Percentiles rank a stretch among this genome's conserved stretches.
Evolutionary conservation across 2,329 filamentous ascomycete genomes (phyloP).

Genomic region (Teratosphaeria zuluensis): DNA sequence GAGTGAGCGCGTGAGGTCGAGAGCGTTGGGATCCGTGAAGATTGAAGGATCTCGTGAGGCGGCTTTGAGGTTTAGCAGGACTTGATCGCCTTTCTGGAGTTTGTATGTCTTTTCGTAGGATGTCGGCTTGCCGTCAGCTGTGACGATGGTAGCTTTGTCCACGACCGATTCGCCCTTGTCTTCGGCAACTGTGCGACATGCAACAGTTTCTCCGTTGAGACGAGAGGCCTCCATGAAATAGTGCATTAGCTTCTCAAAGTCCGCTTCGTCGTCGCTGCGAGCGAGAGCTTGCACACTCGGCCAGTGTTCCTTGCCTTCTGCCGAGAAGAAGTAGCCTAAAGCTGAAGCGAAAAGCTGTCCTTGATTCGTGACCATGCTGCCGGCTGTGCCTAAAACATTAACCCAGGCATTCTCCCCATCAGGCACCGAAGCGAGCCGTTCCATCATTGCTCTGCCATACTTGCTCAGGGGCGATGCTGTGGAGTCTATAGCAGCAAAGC

Average conservation of each 20-base stretch:
- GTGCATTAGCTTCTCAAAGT: constrained; percentile 40
- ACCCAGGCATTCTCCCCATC: constrained; percentile 44
- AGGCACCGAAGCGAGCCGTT: constrained; percentile 38
- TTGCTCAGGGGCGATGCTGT: constrained; percentile 20
- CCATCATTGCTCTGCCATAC: constrained; percentile 49
- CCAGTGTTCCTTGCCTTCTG: constrained; percentile 36
- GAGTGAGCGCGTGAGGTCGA: constrained; percentile 30
- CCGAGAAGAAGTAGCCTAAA: constrained; percentile 46
- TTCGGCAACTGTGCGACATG: constrained; percentile 28
- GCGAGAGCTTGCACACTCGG: constrained; percentile 40
- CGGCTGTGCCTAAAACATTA: constrained; percentile 48
- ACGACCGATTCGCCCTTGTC: constrained; percentile 21
- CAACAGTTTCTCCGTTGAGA: constrained; percentile 34
- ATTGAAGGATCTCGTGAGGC: constrained; percentile 30
- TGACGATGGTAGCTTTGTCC: constrained; percentile 18
- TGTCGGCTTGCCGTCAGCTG: constrained; percentile 19
- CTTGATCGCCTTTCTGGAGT: constrained; percentile 28
- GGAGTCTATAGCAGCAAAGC: constrained; percentile 33
- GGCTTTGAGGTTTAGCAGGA: constrained; percentile 36
- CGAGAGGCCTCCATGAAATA: constrained; percentile 40
- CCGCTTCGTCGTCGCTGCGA: constrained; percentile 33
- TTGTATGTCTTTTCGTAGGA: constrained; percentile 15
- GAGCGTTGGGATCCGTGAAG: constrained; percentile 33
- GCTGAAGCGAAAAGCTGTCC: constrained; percentile 49
- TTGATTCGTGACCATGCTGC: constrained; percentile 48